Evolutionary conservation across 1,284 basidiomycete genomes (phyloP), one percentile per base, ranked within the genome.

Genomic region (Sphaerobolus stellatus): DNA sequence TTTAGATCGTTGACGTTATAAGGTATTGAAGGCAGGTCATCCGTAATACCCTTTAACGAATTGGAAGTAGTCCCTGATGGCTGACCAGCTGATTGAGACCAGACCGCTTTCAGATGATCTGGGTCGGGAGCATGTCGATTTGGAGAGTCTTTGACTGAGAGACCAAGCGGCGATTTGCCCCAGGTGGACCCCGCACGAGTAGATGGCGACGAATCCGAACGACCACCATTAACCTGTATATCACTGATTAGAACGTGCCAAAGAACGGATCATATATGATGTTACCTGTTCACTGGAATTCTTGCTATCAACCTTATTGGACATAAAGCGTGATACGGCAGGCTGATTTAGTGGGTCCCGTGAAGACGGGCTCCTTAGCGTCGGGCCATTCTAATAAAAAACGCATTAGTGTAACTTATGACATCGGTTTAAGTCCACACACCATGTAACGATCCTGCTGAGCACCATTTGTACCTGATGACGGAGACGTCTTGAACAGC

Each of bases 1-100:
- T 91, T 91, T 51, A 89, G 84, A 56, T 91, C 89, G 62, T 86
- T 86, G 25, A 90, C 67, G 4, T 84, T 85, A 68, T 90, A 89
- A 11, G 88, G 86, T 31, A 91, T 73, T 34, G 83, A 75, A 28
- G 84, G 84, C 56, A 90, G 72, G 64, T 92, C 89, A 64, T 92
- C 89, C 20, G 82, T 82, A 51, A 92, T 90, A 16, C 82, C 83
- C 64, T 90, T 82, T 58, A 92, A 69, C 1, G 89, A 92, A 66
- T 92, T 92, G n/a, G 87, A 75, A 8, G 81, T 73, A 44, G 83
- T 81, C 14, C 80, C 66, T 49, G 78, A 77, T 11, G 81, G 74
- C 65, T 86, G 84, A 62, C 84, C 81, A 2, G 88, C 78, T 8
- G 83, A 77, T 64, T 88, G 84, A n/a, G 86, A 87, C 90, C 90